Evolutionary conservation across 805 yeast species (phyloP).

Genomic region (Kuraishia cidri): DNA sequence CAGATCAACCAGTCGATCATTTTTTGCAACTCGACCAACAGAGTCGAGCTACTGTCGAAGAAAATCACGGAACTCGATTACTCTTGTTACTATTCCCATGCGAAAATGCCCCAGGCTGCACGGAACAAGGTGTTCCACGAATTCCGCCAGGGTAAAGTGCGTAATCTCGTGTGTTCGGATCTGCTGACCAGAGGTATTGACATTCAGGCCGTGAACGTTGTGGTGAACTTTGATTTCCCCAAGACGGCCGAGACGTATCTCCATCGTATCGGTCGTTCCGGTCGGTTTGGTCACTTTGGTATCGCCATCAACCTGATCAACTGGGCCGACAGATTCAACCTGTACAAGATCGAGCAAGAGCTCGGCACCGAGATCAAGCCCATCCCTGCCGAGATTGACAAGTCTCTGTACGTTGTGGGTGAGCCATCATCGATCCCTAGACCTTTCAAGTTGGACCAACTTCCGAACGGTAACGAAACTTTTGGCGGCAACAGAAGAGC

Average conservation of each 20-base stretch:
- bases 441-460: constrained; percentile 71
- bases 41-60: constrained; percentile 92
- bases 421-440: constrained; percentile 71
- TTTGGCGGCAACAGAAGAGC: constrained; percentile 12
- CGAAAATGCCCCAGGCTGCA: constrained; percentile 94
- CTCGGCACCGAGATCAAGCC: constrained; percentile 96
- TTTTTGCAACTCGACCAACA: constrained; percentile 92
- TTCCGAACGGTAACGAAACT: constrained; percentile 19
- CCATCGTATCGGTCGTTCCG: constrained; percentile 98
- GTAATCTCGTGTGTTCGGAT: constrained; percentile 96
- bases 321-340: constrained; percentile 92
- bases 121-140: constrained; percentile 98
- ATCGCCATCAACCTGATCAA: constrained; percentile 93
- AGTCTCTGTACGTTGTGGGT: constrained; percentile 78
- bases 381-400: constrained; percentile 90
- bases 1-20: constrained; percentile 96
- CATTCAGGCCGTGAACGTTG: constrained; percentile 97
- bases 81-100: constrained; percentile 95
- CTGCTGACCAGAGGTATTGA: constrained; percentile 96
- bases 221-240: constrained; percentile 96
- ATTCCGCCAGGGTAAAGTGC: constrained; percentile 95
- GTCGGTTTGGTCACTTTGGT: constrained; percentile 98
- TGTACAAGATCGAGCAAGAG: constrained; percentile 94
- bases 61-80: constrained; percentile 94
- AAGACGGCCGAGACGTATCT: constrained; percentile 95